These are phyloP conservation scores for Fraxinus angustifolia DNA, from an alignment of 305 asterid genomes.

Conservation along the genomic window DNA sequence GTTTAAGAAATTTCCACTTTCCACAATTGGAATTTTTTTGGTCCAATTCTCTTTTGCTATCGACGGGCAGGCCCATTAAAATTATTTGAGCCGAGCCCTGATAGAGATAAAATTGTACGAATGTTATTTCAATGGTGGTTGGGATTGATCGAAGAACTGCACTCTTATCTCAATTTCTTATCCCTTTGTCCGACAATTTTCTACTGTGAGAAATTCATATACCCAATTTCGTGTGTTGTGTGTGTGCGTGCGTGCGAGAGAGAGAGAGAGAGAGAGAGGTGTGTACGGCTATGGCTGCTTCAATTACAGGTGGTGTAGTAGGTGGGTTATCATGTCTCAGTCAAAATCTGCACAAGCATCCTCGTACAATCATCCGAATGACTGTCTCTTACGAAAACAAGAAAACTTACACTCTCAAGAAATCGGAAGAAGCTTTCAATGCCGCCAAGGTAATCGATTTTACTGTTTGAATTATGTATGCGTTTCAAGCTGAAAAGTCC, in stretches of 20 bases:
- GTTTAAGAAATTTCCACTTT: no score
- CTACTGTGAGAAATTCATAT: neutral
- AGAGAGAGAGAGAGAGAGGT: neutral
- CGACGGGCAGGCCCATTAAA: neutral
- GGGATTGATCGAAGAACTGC: neutral
- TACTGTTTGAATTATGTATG: neutral
- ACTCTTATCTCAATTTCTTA: slow-evolving; percentile 41
- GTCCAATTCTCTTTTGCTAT: neutral
- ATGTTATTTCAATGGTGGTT: neutral
- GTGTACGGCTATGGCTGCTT: slow-evolving; percentile 40
- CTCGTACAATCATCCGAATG: slow-evolving; percentile 52
- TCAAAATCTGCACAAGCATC: slow-evolving; percentile 33
- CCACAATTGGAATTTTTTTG: neutral
- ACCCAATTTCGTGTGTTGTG: neutral
- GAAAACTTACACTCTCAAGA: slow-evolving; percentile 67
- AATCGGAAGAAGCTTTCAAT: slow-evolving; percentile 89
- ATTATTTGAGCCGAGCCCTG: neutral
- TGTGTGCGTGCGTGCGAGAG: neutral
- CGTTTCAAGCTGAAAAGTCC: neutral
- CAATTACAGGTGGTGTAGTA: slow-evolving; percentile 41
- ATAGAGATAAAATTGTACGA: neutral
- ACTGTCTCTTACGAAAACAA: slow-evolving; percentile 65
- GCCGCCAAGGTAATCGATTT: slow-evolving; percentile 68
- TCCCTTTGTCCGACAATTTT: slow-evolving; percentile 11
- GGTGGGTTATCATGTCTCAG: slow-evolving; percentile 37